These are phyloP conservation scores for Edaphochlamys debaryana DNA, from an alignment of 139 green algal species.

Conservation along the genomic window DNA sequence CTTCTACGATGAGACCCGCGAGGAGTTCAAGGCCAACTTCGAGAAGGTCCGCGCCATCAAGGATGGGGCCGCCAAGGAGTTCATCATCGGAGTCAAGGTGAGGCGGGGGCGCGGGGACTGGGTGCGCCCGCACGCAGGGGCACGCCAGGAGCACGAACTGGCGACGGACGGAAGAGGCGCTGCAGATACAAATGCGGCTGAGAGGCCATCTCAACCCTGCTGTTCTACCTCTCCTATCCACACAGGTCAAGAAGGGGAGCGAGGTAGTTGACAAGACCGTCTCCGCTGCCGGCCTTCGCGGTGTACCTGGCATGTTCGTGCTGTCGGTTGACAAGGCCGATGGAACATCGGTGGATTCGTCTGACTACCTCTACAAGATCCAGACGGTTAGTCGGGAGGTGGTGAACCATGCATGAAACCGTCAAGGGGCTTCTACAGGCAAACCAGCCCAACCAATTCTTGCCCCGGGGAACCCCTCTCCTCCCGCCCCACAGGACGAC, in stretches of 20 bases:
- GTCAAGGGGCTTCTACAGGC: no score
- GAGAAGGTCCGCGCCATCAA: slow-evolving; percentile 11
- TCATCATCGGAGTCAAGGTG: slow-evolving; percentile 43
- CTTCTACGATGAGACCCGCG: neutral
- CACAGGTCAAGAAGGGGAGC: neutral
- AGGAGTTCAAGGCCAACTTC: slow-evolving; percentile 21
- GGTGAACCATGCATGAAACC: no score
- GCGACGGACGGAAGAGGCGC: no score
- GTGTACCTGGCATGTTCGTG: slow-evolving; percentile 22
- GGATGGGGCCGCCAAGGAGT: slow-evolving; percentile 42
- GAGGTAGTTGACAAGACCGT: slow-evolving; percentile 32
- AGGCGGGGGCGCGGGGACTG: no score
- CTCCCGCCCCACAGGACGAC: slow-evolving; percentile 55
- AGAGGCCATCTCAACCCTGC: no score
- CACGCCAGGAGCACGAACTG: no score
- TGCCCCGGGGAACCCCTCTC: no score
- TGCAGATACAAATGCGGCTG: no score
- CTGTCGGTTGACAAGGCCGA: neutral
- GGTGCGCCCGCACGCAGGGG: no score
- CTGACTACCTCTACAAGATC: slow-evolving; percentile 27
- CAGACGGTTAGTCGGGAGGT: neutral
- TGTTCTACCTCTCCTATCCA: no score
- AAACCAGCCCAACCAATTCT: no score
- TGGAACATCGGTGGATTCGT: neutral
- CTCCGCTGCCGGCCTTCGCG: slow-evolving; percentile 23